Evolutionary conservation across 2,329 filamentous ascomycete species (phyloP), one percentile per base, ranked within the genome.

Genomic region (Cordyceps pruinosa): DNA sequence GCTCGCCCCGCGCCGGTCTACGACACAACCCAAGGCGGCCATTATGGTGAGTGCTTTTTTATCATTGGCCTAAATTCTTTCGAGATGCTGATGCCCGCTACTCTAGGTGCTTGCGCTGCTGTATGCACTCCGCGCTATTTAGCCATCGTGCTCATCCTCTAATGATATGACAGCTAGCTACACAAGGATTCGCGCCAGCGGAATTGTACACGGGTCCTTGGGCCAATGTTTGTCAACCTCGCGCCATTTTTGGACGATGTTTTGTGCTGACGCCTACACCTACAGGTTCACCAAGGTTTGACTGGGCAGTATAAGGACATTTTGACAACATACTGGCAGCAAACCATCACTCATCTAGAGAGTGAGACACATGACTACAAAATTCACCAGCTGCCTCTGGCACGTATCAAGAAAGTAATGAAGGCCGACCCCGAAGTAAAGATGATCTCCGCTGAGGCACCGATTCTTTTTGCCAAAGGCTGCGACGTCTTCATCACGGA

Each of bases 391-490:
- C 81, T 99, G 39, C 94, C 94, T 2, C 81, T 99, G 41, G 94
- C 94, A n/a, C 88, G 94, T 56, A 99, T 99, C 77, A 99, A 99
- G 80, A 99, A 99, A 73, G 94, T 99, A 63, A 99, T 99, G 94
- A 99, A 99, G 76, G 94, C 94, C 1, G 94, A 99, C 65, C 94
- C 94, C 0, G 94, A 99, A 67, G 94, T 99, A 48, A 99, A 99
- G 78, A 99, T 99, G 94, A 99, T 99, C 61, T 97, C 92, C 4
- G 94, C 94, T 9, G 94, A 99, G 75, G 94, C 94, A 2, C 94
- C 94, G 1, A 99, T 99, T 65, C 79, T 99, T 15, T 99, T 99
- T 68, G 94, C 94, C 52, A 99, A 99, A 74, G 94, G 93, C 37
- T 97, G 94, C 73, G 94, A 99, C 69, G 97, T 97, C 69, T 99